These are phyloP conservation scores for Trichomonas tenax DNA, from an alignment of 208 protist species.

Conservation along the genomic window DNA sequence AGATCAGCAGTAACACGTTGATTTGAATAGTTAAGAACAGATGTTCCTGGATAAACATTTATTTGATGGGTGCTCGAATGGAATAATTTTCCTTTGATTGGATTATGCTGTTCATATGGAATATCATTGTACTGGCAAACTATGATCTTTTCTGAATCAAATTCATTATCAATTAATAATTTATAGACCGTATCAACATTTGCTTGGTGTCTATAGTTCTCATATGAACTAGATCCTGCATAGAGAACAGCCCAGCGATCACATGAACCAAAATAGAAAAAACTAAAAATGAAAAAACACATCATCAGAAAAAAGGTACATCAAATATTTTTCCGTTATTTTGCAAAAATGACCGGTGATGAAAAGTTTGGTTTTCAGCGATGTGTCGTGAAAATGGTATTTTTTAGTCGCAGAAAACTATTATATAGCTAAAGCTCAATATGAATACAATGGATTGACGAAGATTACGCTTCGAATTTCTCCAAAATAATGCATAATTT, in stretches of 20 bases:
- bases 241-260: slow-evolving; percentile 41
- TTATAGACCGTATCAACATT: slow-evolving; percentile 44
- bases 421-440: too few relatives aligned
- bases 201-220: slow-evolving; percentile 49
- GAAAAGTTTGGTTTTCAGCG: too few relatives aligned
- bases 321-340: too few relatives aligned
- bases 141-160: slow-evolving; percentile 32
- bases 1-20: slow-evolving; percentile 33
- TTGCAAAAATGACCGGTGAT: too few relatives aligned
- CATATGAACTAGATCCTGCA: slow-evolving; percentile 38
- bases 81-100: slow-evolving; percentile 38
- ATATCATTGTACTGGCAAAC: slow-evolving; percentile 42
- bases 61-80: slow-evolving; percentile 15
- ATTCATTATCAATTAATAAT: slow-evolving; percentile 33
- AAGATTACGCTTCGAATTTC: too few relatives aligned
- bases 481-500: too few relatives aligned
- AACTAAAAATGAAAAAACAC: too few relatives aligned
- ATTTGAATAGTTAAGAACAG: slow-evolving; percentile 29
- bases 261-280: background rate
- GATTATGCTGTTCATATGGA: slow-evolving; percentile 31
- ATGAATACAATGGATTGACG: too few relatives aligned
- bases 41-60: slow-evolving; percentile 36
- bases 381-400: too few relatives aligned
- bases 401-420: too few relatives aligned
- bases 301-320: too few relatives aligned